phyloP scores from a whole-genome alignment of 306 rosid genomes.

The Fragaria vesca region DNA sequence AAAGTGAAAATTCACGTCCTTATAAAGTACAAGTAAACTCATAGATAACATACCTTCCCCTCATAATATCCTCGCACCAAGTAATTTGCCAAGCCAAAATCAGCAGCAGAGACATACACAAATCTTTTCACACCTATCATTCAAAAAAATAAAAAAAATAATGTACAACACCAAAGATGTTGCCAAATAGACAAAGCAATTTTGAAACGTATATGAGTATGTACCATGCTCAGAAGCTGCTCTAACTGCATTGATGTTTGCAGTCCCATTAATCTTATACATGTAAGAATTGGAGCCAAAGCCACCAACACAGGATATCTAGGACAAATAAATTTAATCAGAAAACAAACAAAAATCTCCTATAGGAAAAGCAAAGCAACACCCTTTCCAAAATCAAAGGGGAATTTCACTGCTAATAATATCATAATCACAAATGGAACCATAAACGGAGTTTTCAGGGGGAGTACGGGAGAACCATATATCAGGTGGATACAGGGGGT shows the following conservation, averaged over 20 bases:
- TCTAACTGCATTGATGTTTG: constrained; percentile 92
- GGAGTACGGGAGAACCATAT: background rate
- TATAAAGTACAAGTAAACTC: background rate
- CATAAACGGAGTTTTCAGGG: background rate
- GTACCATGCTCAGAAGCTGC: constrained; percentile 89
- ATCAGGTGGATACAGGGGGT: background rate
- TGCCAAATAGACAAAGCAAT: background rate
- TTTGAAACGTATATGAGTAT: background rate
- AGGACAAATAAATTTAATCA: constrained; percentile 40
- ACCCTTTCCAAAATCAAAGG: background rate
- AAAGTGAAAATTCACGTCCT: background rate
- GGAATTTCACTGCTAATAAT: background rate
- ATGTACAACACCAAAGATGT: constrained; percentile 7
- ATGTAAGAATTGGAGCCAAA: constrained; percentile 92
- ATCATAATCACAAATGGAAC: background rate
- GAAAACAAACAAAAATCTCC: constrained; percentile 21
- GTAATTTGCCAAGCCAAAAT: constrained; percentile 80
- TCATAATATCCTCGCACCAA: constrained; percentile 78
- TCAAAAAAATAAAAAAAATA: background rate
- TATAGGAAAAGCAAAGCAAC: background rate
- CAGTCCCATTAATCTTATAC: constrained; percentile 97
- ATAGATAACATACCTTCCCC: constrained; percentile 67
- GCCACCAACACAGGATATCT: constrained; percentile 97
- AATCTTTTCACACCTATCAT: constrained; percentile 87
- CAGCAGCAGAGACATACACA: constrained; percentile 93